Evolutionary conservation across 768 basidiomycete species (phyloP), one percentile per base, ranked within the genome.

Genomic region (Hericium rajendrae): DNA sequence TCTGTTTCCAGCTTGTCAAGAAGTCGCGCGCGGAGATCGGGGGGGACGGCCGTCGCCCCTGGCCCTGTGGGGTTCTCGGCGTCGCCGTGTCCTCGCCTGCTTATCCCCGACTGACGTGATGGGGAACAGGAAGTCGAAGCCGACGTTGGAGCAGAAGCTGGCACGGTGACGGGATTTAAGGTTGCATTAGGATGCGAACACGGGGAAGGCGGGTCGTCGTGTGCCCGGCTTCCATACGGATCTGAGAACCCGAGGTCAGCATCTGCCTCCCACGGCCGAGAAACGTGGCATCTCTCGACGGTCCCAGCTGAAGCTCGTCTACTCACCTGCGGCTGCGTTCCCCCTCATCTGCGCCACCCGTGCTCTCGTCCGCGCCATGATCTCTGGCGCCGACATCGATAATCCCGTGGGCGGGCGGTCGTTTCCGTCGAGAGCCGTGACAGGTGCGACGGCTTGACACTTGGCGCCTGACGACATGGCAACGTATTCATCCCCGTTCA

Each of bases 1-100:
- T 79, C 80, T 59, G 71, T 67, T 58, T 72, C 69, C 55, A 82
- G 72, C 65, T 71, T 74, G 57, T 64, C 64, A 55, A 80, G 68
- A 57, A 81, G 68, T 63, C 65, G 66, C 51, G 70, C 63, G 54
- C 76, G 77, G 58, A 60, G 57, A 51, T 67, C 65, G 56, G 58
- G 58, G 41, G 38, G 9, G 8, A 13, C 11, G 32, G 49, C 24
- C 18, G 32, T 32, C 32, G 32, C 9, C 32, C 32, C 32, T 32
- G 32, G 32, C 57, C 22, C 18, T 41, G 50, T 46, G 53, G 54
- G 54, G 28, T 22, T 54, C 6, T n/a, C 28, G 32, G 51, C 13
- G 22, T 51, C 49, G 38, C 48, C 32, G 32, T 32, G 32, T 32
- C 32, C 32, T 6, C 5, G 32, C 32, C 32, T 32, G 32, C 32